A percentile compares a stretch with the other conserved stretches of the same genome.
These are phyloP conservation scores for Yueomyces sp. DNA, from an alignment of 805 yeast species.

Conservation along the genomic window DNA sequence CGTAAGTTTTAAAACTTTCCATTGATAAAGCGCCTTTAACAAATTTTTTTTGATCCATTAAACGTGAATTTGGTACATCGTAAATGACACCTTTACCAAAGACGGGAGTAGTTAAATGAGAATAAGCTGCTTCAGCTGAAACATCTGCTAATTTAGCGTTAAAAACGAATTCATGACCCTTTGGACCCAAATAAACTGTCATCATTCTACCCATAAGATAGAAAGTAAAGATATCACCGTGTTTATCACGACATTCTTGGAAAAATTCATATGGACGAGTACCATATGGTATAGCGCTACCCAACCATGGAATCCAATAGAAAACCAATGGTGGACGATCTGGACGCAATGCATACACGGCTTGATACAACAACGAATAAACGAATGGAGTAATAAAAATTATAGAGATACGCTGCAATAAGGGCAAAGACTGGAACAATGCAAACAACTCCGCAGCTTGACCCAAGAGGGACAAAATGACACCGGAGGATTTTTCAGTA, in stretches of 20 bases:
- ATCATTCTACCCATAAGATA: slow-evolving; percentile 77
- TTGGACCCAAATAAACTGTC: slow-evolving; percentile 95
- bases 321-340: slow-evolving; percentile 86
- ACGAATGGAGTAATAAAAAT: slow-evolving; percentile 38
- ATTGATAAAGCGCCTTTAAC: slow-evolving; percentile 80
- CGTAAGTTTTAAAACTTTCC: slow-evolving; percentile 73
- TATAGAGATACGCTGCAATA: slow-evolving; percentile 26
- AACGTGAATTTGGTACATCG: slow-evolving; percentile 84
- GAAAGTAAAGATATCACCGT: slow-evolving; percentile 91
- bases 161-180: slow-evolving; percentile 92
- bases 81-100: slow-evolving; percentile 96
- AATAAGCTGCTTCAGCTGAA: slow-evolving; percentile 91
- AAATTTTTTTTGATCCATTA: slow-evolving; percentile 98
- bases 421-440: slow-evolving; percentile 21
- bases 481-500: too few relatives aligned
- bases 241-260: slow-evolving; percentile 57
- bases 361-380: slow-evolving; percentile 54
- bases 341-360: slow-evolving; percentile 52
- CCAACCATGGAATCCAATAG: slow-evolving; percentile 92
- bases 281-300: slow-evolving; percentile 81
- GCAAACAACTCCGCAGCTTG: not conserved
- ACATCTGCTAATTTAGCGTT: slow-evolving; percentile 84
- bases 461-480: too few relatives aligned
- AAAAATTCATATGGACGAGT: slow-evolving; percentile 90
- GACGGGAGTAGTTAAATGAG: slow-evolving; percentile 96